A percentile compares a stretch with the other conserved stretches of the same genome.
Evolutionary conservation across 108 stramenopile species (phyloP).

Genomic region (Cylindrotheca fusiformis): DNA sequence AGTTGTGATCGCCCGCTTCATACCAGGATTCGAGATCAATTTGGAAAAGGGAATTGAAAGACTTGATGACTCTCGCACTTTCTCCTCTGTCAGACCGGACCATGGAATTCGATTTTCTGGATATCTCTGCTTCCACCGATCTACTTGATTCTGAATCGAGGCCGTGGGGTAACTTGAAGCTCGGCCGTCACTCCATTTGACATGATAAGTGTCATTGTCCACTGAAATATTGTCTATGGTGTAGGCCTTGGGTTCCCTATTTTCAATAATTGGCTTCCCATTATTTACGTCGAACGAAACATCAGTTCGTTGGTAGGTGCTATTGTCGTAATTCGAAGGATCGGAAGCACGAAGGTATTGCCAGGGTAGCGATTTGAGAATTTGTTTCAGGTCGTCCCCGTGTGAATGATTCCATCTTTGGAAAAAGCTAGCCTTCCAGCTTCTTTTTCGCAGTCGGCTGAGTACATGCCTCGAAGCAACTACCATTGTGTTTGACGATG

Average conservation of each 20-base stretch:
- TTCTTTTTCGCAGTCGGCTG: too few relatives aligned
- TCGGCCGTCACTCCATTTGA: slow-evolving; percentile 44
- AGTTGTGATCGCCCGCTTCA: slow-evolving; percentile 43
- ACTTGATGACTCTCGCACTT: slow-evolving; percentile 42
- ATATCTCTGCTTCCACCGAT: slow-evolving; percentile 15
- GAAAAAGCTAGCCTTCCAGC: too few relatives aligned
- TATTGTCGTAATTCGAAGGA: slow-evolving; percentile 50
- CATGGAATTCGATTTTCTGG: slow-evolving; percentile 47
- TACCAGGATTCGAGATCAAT: slow-evolving; percentile 37
- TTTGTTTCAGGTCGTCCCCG: too few relatives aligned
- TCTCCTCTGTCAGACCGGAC: slow-evolving; percentile 54
- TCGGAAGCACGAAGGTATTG: slow-evolving; percentile 50
- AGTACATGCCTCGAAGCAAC: too few relatives aligned
- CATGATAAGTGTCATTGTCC: slow-evolving; percentile 16
- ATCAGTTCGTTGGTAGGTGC: slow-evolving; percentile 67
- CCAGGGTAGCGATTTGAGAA: slow-evolving; percentile 34
- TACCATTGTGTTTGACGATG: too few relatives aligned
- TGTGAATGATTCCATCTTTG: too few relatives aligned
- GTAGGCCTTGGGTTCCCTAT: slow-evolving; percentile 7
- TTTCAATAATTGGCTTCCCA: slow-evolving; percentile 46
- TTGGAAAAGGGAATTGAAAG: slow-evolving; percentile 50
- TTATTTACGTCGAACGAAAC: slow-evolving; percentile 45
- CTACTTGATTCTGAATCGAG: slow-evolving; percentile 40
- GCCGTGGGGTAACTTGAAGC: slow-evolving; percentile 23
- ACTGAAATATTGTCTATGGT: background rate